phyloP scores from a whole-genome alignment of 208 protist genomes.

The Herpetomonas tarakana region DNA sequence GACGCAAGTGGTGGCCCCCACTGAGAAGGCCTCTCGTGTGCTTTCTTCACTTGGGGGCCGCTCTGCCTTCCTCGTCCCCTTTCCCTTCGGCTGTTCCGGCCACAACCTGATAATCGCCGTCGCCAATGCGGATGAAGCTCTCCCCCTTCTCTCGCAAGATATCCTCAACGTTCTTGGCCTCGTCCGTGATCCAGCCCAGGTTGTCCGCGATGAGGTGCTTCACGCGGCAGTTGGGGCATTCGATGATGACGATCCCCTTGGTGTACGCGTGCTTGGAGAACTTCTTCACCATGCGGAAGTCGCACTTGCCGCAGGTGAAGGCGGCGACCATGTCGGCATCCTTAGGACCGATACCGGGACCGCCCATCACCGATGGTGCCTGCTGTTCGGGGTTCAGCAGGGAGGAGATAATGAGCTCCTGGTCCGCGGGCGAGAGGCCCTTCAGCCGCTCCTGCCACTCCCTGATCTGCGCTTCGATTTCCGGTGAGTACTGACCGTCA shows the following conservation, averaged over 20 bases:
- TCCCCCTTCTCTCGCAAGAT: slow-evolving; percentile 74
- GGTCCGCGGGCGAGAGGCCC: slow-evolving; percentile 54
- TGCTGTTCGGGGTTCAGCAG: slow-evolving; percentile 43
- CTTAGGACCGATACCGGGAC: slow-evolving; percentile 67
- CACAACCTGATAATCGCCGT: slow-evolving; percentile 52
- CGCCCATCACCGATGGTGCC: slow-evolving; percentile 70
- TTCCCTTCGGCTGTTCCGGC: no score
- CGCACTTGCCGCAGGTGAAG: slow-evolving; percentile 87
- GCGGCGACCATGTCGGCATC: slow-evolving; percentile 84
- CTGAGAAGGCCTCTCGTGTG: no score
- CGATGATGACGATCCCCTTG: slow-evolving; percentile 90
- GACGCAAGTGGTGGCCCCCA: no score
- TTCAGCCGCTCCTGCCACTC: slow-evolving; percentile 12
- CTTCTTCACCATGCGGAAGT: slow-evolving; percentile 86
- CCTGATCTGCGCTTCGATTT: background rate
- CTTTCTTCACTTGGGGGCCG: no score
- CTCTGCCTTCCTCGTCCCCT: no score
- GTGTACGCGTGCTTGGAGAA: slow-evolving; percentile 92
- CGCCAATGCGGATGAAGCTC: slow-evolving; percentile 59
- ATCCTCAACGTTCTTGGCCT: slow-evolving; percentile 80
- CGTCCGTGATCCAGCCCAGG: slow-evolving; percentile 85
- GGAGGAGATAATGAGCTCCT: slow-evolving; percentile 51
- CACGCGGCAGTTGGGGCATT: slow-evolving; percentile 82
- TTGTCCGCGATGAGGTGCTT: slow-evolving; percentile 92
- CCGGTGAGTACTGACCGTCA: background rate